Evolutionary conservation across 139 green algal species (phyloP).

Genomic region (Axilococcus clingmanii): DNA sequence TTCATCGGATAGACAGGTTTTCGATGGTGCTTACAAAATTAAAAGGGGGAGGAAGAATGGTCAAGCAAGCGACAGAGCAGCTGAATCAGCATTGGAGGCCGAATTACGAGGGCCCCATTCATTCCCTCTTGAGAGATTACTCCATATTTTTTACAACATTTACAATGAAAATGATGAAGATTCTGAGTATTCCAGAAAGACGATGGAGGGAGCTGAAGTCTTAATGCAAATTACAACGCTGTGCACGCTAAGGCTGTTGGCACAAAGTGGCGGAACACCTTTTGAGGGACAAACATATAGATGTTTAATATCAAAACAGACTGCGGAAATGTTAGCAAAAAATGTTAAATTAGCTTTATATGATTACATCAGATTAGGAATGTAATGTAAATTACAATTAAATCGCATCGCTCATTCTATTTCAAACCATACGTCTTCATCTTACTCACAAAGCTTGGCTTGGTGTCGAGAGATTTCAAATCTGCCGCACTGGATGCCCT

Average conservation of each 20-base stretch:
- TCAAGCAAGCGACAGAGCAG: constrained; percentile 27
- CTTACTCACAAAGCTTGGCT: constrained; percentile 11
- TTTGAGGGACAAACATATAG: constrained; percentile 27
- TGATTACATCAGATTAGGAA: constrained; percentile 24
- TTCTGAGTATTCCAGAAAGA: neutral
- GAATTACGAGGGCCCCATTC: constrained; percentile 36
- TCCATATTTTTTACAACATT: constrained; percentile 46
- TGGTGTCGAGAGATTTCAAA: neutral
- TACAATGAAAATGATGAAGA: constrained; percentile 10
- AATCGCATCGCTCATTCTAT: neutral
- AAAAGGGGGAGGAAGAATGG: constrained; percentile 11
- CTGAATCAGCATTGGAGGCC: constrained; percentile 38
- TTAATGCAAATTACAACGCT: constrained; percentile 31
- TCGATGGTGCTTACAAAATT: constrained; percentile 12
- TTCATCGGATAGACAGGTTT: constrained; percentile 34
- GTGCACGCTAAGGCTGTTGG: constrained; percentile 31
- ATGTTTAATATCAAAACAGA: constrained; percentile 29
- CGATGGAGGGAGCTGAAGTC: constrained; percentile 20
- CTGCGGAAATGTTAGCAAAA: constrained; percentile 18
- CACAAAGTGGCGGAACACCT: constrained; percentile 8
- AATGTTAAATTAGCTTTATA: constrained; percentile 30
- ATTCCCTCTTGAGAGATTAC: constrained; percentile 52
- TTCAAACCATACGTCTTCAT: constrained; percentile 7
- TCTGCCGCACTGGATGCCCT: neutral
- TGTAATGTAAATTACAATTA: neutral